Conservation (phyloP, 768 basidiomycete genomes). For the Lactarius vividus region DNA sequence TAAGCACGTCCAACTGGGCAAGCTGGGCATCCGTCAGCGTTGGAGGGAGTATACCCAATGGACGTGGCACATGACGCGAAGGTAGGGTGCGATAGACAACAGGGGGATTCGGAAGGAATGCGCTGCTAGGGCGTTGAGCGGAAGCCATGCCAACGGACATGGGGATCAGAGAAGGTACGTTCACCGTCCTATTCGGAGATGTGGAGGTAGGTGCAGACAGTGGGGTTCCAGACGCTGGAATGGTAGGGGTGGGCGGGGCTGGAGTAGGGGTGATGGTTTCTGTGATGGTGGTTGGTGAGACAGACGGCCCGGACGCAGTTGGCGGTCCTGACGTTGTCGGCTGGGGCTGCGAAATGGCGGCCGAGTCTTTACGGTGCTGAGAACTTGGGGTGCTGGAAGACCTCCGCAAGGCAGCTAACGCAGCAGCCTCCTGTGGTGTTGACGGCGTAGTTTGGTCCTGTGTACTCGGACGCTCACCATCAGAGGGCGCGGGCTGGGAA, state of each 20-base stretch:
- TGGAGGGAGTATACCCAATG: conserved; percentile 40
- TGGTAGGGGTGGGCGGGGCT: conserved; percentile 5
- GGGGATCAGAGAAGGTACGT: conserved; percentile 40
- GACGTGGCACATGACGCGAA: conserved; percentile 21
- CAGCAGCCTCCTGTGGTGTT: conserved; percentile 55
- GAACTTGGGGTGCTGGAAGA: conserved; percentile 18
- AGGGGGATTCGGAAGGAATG: conserved; percentile 16
- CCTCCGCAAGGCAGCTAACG: conserved; percentile 63
- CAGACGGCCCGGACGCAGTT: conserved; percentile 18
- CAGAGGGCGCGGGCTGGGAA: neutral
- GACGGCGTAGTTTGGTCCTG: conserved; percentile 26
- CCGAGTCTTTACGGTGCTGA: conserved; percentile 1
- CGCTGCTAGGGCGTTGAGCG: conserved; percentile 15
- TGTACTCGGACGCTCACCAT: conserved; percentile 4
- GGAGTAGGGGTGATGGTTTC: conserved; percentile 8
- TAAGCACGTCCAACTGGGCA: conserved; percentile 58
- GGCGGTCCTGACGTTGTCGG: conserved; percentile 8
- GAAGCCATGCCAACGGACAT: conserved; percentile 37
- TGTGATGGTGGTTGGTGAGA: neutral
- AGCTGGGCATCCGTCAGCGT: conserved; percentile 62
- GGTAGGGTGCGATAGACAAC: conserved; percentile 21
- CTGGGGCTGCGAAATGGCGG: neutral
- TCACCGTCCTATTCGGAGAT: conserved; percentile 23
- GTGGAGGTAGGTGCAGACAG: conserved; percentile 21
- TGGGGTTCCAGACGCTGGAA: conserved; percentile 11